Evolutionary conservation across 2,329 filamentous ascomycete genomes (phyloP), one percentile per base, ranked within the genome.

Genomic region (Aureobasidium pullulans): DNA sequence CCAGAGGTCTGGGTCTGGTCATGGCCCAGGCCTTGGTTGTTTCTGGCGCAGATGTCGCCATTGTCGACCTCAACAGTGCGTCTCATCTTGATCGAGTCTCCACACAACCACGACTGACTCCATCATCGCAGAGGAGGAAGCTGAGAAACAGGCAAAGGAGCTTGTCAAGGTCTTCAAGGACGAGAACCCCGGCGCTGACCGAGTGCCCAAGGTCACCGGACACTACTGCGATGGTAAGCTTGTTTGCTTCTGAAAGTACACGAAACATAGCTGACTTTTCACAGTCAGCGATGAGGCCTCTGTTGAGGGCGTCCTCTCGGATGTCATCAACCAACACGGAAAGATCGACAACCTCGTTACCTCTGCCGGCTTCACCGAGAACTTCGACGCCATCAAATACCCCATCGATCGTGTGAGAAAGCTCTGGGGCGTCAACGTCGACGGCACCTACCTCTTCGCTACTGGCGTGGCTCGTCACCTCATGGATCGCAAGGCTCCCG

Each of bases 351-450:
- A 90, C 74, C 82, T 97, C 29, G 92, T 97, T 67, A 96, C 93
- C 29, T 95, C 90, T n/a, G 93, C 93, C 52, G 93, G 93, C 47
- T 96, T 97, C 77, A 94, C 90, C 13, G 93, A 96, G 78, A 96
- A 96, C 78, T 95, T 91, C 70, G 88, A 95, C 68, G 93, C 93
- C 48, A 88, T 92, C 68, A 85, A 86, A 66, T 97, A 97, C 76
- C 92, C 92, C 0, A 84, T 92, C 66, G 90, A 96, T 66, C 88
- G 92, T 65, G 87, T 96, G 75, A 85, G 92, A 74, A 95, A 96
- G 79, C 84, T 97, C 15, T 96, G 90, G 90, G 86, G 85, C 52
- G 93, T 96, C 70, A 96, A 96, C 65, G 91, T 97, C 1, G 90
- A 89, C 68, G 93, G 93, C 23, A 96, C 92, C 58, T 96, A 95